Conservation (phyloP, 441 rosid species). For the Rhodomyrtus psidioides region DNA sequence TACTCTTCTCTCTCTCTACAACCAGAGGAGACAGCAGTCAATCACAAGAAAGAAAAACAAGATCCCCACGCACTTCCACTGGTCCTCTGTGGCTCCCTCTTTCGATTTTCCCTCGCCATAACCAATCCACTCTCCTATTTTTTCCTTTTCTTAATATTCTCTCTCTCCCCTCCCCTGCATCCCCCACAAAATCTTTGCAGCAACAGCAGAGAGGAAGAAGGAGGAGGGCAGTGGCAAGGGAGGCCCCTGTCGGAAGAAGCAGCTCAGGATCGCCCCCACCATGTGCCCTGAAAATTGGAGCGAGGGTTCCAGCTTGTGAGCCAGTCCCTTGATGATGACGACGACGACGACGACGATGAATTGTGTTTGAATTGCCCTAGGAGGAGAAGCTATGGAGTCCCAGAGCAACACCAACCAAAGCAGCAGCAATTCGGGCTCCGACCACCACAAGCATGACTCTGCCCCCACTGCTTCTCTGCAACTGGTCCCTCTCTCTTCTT, state of each 20-base stretch:
- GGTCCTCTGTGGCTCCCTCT: not conserved
- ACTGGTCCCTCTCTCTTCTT: not conserved
- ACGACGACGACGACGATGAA: not conserved
- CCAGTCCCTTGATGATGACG: not conserved
- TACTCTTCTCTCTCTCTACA: not conserved
- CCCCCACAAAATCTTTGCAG: not conserved
- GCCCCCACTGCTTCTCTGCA: not conserved
- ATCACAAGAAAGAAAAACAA: not conserved
- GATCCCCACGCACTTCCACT: not conserved
- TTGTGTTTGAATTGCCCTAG: not conserved
- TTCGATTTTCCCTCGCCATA: not conserved
- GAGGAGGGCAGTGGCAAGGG: not conserved
- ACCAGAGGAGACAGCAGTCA: not conserved
- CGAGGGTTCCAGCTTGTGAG: not conserved
- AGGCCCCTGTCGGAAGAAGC: not conserved
- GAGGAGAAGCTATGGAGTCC: not conserved
- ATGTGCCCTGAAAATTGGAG: not conserved
- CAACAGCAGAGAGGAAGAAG: not conserved
- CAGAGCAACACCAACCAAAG: not conserved
- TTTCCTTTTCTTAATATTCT: not conserved
- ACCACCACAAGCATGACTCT: not conserved
- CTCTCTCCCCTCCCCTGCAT: no score
- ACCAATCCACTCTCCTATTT: not conserved
- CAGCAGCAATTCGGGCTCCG: not conserved
- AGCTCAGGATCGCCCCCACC: not conserved